phyloP scores from a whole-genome alignment of 805 yeast species.

The Kuraishia molischiana region DNA sequence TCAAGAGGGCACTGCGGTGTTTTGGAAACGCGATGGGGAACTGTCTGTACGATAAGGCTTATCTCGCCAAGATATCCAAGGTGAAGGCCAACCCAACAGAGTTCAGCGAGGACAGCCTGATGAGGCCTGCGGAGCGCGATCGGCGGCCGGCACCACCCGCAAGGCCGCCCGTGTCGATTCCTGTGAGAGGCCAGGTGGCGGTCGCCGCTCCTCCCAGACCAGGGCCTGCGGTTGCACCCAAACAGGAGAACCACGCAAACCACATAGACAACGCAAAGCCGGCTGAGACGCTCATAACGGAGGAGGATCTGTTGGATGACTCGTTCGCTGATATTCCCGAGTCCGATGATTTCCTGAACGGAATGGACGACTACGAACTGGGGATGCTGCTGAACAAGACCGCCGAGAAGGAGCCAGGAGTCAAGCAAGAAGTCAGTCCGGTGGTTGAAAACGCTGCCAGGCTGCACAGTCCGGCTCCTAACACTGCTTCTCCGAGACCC shows the following conservation, averaged over 20 bases:
- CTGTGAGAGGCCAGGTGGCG: background rate
- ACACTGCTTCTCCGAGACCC: background rate
- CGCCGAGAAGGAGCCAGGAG: background rate
- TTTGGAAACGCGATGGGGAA: conserved; percentile 78
- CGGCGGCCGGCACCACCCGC: background rate
- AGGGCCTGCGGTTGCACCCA: background rate
- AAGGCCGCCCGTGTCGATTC: background rate
- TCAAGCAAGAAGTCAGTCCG: background rate
- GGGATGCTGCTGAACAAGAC: conserved; percentile 5
- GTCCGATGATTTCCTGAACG: conserved; percentile 9
- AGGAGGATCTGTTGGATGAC: conserved; percentile 27
- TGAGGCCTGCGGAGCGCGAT: conserved; percentile 16
- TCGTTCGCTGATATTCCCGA: conserved; percentile 34
- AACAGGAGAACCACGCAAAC: background rate
- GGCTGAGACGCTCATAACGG: conserved; percentile 3
- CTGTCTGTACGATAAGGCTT: conserved; percentile 72
- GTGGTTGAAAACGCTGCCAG: background rate
- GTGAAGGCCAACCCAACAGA: conserved; percentile 22
- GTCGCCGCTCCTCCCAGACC: too few relatives aligned
- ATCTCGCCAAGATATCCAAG: conserved; percentile 38
- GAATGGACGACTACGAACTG: conserved; percentile 19
- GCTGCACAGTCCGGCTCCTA: conserved; percentile 5
- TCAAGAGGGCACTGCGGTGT: conserved; percentile 68
- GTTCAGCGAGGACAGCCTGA: conserved; percentile 19
- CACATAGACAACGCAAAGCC: conserved; percentile 1